These are phyloP conservation scores for Candida succiphila DNA, from an alignment of 805 yeast species.

Conservation along the genomic window DNA sequence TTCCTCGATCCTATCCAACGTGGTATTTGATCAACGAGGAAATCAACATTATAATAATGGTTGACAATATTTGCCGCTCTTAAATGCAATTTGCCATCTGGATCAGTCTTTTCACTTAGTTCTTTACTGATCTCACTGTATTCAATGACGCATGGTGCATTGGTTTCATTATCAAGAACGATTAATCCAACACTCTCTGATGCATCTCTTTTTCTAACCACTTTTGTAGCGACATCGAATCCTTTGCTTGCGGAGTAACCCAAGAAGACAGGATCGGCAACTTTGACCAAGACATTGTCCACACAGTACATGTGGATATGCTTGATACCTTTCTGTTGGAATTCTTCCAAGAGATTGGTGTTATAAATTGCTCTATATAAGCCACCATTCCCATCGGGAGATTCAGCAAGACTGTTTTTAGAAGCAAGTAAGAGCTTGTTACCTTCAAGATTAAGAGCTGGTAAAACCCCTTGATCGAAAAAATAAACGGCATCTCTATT, in stretches of 20 bases:
- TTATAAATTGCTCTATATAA: constrained; percentile 72
- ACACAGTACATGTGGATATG: constrained; percentile 97
- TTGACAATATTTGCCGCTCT: constrained; percentile 97
- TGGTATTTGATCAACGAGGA: constrained; percentile 49
- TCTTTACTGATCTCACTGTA: constrained; percentile 81
- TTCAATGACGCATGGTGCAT: constrained; percentile 84
- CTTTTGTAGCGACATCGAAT: constrained; percentile 82
- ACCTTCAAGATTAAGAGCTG: constrained; percentile 74
- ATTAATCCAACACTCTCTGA: constrained; percentile 87
- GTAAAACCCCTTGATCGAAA: constrained; percentile 92
- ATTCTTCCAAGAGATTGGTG: constrained; percentile 59
- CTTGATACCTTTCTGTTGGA: constrained; percentile 56
- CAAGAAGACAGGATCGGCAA: constrained; percentile 85
- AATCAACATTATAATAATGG: constrained; percentile 84
- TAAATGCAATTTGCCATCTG: constrained; percentile 52
- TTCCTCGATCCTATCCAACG: constrained; percentile 60
- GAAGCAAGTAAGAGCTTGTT: constrained; percentile 54
- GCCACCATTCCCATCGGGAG: constrained; percentile 99
- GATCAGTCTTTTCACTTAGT: constrained; percentile 57
- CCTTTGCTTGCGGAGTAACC: constrained; percentile 70
- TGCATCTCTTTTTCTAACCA: constrained; percentile 86
- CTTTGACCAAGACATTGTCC: constrained; percentile 83
- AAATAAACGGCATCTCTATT: constrained; percentile 49
- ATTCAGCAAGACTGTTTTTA: constrained; percentile 50
- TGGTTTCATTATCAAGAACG: constrained; percentile 48